Evolutionary conservation across 768 basidiomycete genomes (phyloP).

Genomic region (Omphalotus guepiniiformis): DNA sequence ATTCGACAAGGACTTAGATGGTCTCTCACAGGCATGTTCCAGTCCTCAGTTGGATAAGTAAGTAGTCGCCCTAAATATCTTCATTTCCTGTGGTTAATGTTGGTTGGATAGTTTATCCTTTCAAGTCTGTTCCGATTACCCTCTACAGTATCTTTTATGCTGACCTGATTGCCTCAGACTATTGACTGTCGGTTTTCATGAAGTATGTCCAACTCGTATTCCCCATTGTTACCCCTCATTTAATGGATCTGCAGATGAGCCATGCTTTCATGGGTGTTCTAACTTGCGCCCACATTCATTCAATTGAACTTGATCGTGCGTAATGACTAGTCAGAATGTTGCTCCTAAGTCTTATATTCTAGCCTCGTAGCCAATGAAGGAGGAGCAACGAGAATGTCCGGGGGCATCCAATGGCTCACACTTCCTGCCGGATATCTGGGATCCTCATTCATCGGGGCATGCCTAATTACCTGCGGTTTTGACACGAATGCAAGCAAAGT

Average conservation of each 20-base stretch:
- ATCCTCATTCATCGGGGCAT: slow-evolving; percentile 35
- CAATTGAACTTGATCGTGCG: slow-evolving; percentile 84
- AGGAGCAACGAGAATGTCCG: slow-evolving; percentile 82
- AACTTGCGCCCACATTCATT: slow-evolving; percentile 83
- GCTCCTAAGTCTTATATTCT: slow-evolving; percentile 6
- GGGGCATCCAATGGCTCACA: slow-evolving; percentile 77
- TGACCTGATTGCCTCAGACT: slow-evolving; percentile 38
- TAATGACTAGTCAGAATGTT: too few species aligned
- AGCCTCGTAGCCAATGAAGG: slow-evolving; percentile 71
- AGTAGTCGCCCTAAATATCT: slow-evolving; percentile 26
- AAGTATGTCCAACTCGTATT: slow-evolving; percentile 38
- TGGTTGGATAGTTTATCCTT: slow-evolving; percentile 67
- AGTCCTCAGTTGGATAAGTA: slow-evolving; percentile 65
- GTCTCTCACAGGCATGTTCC: slow-evolving; percentile 64
- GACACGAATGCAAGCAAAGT: slow-evolving; percentile 87
- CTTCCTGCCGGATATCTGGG: slow-evolving; percentile 48
- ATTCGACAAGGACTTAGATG: slow-evolving; percentile 8
- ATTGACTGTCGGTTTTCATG: slow-evolving; percentile 86
- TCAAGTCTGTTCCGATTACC: slow-evolving; percentile 62
- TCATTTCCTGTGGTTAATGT: slow-evolving; percentile 10
- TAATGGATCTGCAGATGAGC: slow-evolving; percentile 59
- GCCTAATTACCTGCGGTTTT: slow-evolving; percentile 84
- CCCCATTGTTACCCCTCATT: neutral
- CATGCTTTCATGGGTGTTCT: slow-evolving; percentile 78
- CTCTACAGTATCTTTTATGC: slow-evolving; percentile 1